These are phyloP conservation scores for Hyphodiscus sp. DNA, from an alignment of 2,329 filamentous ascomycete species.

Conservation along the genomic window DNA sequence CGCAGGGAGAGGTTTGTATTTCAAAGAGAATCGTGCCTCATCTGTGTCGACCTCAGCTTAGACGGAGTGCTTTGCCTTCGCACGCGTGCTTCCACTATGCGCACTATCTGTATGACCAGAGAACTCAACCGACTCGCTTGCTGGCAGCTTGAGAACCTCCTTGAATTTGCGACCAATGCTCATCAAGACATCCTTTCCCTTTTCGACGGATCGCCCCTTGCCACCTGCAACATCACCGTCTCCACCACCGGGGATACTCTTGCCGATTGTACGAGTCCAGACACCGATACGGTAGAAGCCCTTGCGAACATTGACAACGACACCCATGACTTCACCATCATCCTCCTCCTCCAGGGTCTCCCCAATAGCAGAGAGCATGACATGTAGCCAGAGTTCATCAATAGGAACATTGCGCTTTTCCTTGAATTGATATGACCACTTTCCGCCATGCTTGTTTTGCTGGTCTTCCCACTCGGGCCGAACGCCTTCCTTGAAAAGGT, in stretches of 20 bases:
- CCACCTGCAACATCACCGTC: conserved; percentile 66
- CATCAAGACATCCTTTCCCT: conserved; percentile 78
- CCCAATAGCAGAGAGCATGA: conserved; percentile 93
- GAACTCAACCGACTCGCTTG: conserved; percentile 80
- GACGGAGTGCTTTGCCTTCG: conserved; percentile 88
- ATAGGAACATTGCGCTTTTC: conserved; percentile 89
- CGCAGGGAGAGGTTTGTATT: conserved; percentile 3
- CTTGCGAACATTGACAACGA: conserved; percentile 98
- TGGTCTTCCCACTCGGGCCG: conserved; percentile 97
- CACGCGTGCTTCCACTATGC: conserved; percentile 85
- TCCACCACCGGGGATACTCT: conserved; percentile 69
- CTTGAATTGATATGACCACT: conserved; percentile 98
- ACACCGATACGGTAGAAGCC: conserved; percentile 96
- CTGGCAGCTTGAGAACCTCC: conserved; percentile 74
- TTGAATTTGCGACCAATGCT: conserved; percentile 89
- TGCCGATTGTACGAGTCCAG: conserved; percentile 93
- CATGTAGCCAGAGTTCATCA: conserved; percentile 92
- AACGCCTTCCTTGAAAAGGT: conserved; percentile 96
- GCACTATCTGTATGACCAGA: conserved; percentile 94
- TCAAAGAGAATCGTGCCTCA: neutral
- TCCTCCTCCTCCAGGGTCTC: conserved; percentile 97
- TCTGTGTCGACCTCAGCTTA: conserved; percentile 38
- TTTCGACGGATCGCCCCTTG: conserved; percentile 71
- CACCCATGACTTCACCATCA: conserved; percentile 97
- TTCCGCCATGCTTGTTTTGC: conserved; percentile 98